phyloP scores from a whole-genome alignment of 129 eudicot species.

The Flaveria bidentis region DNA sequence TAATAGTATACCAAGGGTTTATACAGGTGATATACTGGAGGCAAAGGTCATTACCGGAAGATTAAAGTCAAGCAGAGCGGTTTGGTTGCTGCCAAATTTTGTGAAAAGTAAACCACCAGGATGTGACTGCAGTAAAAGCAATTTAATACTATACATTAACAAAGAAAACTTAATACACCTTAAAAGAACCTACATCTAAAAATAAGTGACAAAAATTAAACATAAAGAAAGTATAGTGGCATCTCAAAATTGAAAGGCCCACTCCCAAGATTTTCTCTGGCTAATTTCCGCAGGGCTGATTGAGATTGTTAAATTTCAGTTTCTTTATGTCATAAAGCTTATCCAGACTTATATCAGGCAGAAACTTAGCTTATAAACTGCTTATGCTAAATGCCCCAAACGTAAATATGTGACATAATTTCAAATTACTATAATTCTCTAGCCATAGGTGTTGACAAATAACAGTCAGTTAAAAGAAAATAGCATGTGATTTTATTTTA shows the following conservation, averaged over 20 bases:
- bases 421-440: background rate
- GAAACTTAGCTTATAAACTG: background rate
- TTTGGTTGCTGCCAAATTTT: constrained; percentile 86
- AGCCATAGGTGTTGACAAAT: background rate
- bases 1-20: background rate
- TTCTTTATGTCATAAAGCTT: background rate
- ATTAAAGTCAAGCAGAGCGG: constrained; percentile 83
- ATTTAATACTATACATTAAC: constrained; percentile 3
- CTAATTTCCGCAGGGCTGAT: background rate
- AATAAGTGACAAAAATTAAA: background rate
- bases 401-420: background rate
- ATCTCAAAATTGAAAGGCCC: background rate
- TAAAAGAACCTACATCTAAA: background rate
- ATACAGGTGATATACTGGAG: background rate
- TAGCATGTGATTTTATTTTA: background rate
- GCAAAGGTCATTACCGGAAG: constrained; percentile 59
- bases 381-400: constrained; percentile 4
- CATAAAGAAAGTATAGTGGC: background rate
- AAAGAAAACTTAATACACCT: background rate
- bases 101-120: constrained; percentile 89
- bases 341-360: background rate
- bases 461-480: background rate
- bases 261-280: background rate
- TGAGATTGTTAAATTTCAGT: background rate
- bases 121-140: constrained; percentile 63